Conservation (phyloP, 2,329 filamentous ascomycete species). For the Aspergillus tamarii region DNA sequence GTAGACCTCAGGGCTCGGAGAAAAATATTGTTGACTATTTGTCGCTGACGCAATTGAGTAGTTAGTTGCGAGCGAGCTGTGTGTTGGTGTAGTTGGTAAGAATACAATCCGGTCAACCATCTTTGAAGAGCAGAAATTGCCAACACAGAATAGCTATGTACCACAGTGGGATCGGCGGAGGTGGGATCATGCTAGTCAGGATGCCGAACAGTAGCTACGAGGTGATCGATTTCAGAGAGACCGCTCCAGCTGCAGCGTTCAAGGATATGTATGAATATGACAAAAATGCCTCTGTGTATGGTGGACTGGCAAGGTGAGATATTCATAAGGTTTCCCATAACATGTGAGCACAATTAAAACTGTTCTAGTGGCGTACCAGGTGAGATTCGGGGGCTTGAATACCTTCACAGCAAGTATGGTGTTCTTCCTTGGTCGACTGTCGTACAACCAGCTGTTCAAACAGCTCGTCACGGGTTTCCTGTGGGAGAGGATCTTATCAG, state of each 20-base stretch:
- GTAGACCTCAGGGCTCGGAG: too few species aligned
- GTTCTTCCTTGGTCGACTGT: conserved; percentile 70
- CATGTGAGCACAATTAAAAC: neutral
- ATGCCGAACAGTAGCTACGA: conserved; percentile 75
- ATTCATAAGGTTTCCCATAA: neutral
- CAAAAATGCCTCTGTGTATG: conserved; percentile 36
- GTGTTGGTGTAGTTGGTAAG: conserved; percentile 70
- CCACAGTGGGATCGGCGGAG: conserved; percentile 85
- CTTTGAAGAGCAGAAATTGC: neutral
- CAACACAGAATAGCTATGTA: conserved; percentile 61
- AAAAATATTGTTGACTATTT: too few species aligned
- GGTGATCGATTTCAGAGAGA: conserved; percentile 86
- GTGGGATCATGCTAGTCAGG: conserved; percentile 85
- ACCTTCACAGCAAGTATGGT: conserved; percentile 67
- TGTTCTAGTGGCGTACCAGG: conserved; percentile 56
- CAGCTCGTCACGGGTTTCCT: conserved; percentile 74
- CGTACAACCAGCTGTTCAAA: conserved; percentile 71
- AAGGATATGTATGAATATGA: conserved; percentile 74
- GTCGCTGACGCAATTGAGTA: conserved; percentile 23
- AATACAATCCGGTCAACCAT: conserved; percentile 5
- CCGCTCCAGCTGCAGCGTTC: conserved; percentile 77
- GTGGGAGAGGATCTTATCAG: conserved; percentile 73
- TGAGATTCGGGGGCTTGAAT: conserved; percentile 73
- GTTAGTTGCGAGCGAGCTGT: conserved; percentile 73
- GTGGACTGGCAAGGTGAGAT: conserved; percentile 67